Evolutionary conservation across 306 rosid species (phyloP), one percentile per base, ranked within the genome.

Genomic region (Purshia tridentata): DNA sequence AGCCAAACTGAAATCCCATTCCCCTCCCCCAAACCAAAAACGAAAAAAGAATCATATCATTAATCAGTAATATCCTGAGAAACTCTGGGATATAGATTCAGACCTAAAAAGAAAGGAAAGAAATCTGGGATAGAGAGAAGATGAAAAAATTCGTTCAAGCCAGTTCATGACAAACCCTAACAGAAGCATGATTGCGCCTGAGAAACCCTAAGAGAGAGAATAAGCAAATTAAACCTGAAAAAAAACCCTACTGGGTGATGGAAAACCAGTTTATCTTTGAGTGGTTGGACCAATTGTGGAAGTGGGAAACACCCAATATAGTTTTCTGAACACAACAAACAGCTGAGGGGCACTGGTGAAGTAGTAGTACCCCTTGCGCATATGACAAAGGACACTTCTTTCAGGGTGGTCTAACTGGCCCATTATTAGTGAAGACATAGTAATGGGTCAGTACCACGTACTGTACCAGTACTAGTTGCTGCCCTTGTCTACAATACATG

Each of bases 281-380:
- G 78, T 69, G 80, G 55, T 68, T 74, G 83, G 79, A 60, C 50
- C 23, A 75, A 61, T 60, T 19, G 63, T 12, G 13, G 39, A 63
- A 75, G 73, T 80, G 80, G 73, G 68, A 71, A 42, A 65, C 76
- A 56, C 22, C 73, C 59, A 52, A 54, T 49, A 22, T 23, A 51
- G 62, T 78, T 71, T 60, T 68, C 72, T 55, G 73, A 57, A 37
- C 35, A 29, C 35, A 29, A 29, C 35, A 29, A 29, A 29, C 39
- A 4, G 9, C n/a, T 0, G 61, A 20, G 41, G 53, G 19, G 65
- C 64, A 65, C 72, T 52, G 18, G 48, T 66, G 67, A 13, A 35
- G 44, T 13, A 23, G 76, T 60, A 60, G n/a, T n/a, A n/a, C n/a
- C 76, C 11, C 40, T 37, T 14, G 59, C 47, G 58, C 61, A 62